phyloP scores from a whole-genome alignment of 805 yeast species.

The Saturnispora saitoi region DNA sequence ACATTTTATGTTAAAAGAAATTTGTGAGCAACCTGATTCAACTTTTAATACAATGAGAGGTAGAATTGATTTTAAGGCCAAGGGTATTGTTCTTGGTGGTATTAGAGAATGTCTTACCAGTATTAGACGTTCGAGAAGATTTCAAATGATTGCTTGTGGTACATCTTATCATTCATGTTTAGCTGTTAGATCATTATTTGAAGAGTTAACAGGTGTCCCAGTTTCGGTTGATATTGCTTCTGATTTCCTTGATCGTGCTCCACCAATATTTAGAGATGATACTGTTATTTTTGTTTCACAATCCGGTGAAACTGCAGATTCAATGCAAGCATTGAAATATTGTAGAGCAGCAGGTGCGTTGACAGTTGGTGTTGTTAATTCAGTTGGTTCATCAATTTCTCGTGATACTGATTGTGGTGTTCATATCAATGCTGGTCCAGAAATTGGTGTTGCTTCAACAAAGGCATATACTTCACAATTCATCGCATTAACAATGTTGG shows the following conservation, averaged over 20 bases:
- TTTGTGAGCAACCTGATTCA: constrained; percentile 97
- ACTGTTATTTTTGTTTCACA: constrained; percentile 96
- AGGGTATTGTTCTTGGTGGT: constrained; percentile 80
- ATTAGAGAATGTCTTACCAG: constrained; percentile 75
- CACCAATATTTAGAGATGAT: constrained; percentile 98
- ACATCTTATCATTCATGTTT: constrained; percentile 97
- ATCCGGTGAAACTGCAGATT: constrained; percentile 98
- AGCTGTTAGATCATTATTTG: constrained; percentile 93
- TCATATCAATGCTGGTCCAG: constrained; percentile 98
- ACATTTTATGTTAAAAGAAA: constrained; percentile 98
- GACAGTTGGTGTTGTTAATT: constrained; percentile 94
- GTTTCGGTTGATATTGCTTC: constrained; percentile 90
- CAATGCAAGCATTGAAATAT: constrained; percentile 89
- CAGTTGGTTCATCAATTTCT: constrained; percentile 95
- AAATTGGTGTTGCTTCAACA: constrained; percentile 98
- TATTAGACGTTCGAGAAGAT: constrained; percentile 87
- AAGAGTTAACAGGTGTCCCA: constrained; percentile 92
- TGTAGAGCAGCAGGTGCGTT: constrained; percentile 96
- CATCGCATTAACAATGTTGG: constrained; percentile 95
- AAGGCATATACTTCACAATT: constrained; percentile 98
- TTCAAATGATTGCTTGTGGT: constrained; percentile 99
- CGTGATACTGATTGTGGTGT: constrained; percentile 99
- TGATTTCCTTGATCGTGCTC: constrained; percentile 86
- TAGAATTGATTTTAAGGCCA: constrained; percentile 84
- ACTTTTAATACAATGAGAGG: constrained; percentile 99